These are phyloP conservation scores for Nothomitra cinnamomea DNA, from an alignment of 2,329 filamentous ascomycete genomes.

Conservation along the genomic window DNA sequence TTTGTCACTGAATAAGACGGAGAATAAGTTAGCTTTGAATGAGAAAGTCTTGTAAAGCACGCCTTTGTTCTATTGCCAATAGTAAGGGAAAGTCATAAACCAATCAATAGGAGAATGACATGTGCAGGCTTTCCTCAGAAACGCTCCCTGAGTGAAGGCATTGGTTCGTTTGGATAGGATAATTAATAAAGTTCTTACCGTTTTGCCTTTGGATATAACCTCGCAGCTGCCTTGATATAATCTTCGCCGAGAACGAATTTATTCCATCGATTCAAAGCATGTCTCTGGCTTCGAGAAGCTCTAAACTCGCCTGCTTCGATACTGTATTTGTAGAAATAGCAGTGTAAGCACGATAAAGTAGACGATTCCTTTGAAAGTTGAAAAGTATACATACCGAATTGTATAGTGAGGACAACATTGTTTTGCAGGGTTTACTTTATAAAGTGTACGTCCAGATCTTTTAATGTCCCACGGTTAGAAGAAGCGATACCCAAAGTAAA, in stretches of 20 bases:
- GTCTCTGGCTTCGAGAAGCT: constrained; percentile 53
- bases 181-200: constrained; percentile 29
- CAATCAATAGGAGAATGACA: no score
- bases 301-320: constrained; percentile 49
- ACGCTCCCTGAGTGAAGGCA: no score
- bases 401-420: constrained; percentile 91
- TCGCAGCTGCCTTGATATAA: constrained; percentile 47
- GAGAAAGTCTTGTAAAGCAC: no score
- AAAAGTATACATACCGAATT: constrained; percentile 30
- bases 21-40: background rate
- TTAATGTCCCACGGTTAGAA: background rate
- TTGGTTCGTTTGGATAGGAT: background rate
- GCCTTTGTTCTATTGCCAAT: no score
- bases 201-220: constrained; percentile 48
- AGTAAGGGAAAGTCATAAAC: no score
- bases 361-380: background rate
- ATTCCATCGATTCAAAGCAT: constrained; percentile 63
- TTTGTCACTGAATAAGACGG: constrained; percentile 26
- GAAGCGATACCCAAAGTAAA: background rate
- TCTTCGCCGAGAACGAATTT: constrained; percentile 49
- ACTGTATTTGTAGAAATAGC: constrained; percentile 19
- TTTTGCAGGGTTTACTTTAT: constrained; percentile 58
- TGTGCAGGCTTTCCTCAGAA: no score
- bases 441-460: constrained; percentile 44
- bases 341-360: background rate